Conservation (phyloP, 352 stramenopile genomes). For the Peronospora tabacina region DNA sequence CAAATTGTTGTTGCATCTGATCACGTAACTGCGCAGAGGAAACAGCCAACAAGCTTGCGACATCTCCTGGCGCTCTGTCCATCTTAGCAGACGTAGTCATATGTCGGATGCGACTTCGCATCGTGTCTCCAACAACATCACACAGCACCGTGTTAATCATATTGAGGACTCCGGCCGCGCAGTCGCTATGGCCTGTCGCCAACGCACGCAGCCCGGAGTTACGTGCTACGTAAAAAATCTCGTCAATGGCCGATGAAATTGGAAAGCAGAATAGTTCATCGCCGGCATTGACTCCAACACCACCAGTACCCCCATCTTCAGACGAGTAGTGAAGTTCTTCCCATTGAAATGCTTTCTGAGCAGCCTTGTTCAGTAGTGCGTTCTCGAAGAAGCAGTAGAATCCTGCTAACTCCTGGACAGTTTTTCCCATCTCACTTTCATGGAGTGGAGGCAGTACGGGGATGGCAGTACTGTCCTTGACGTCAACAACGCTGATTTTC, state of each 20-base stretch:
- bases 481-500: background rate
- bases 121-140: slow-evolving; percentile 67
- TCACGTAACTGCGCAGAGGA: slow-evolving; percentile 69
- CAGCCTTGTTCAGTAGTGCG: slow-evolving; percentile 61
- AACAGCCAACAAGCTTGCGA: slow-evolving; percentile 36
- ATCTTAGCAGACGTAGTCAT: slow-evolving; percentile 62
- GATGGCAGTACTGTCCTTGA: slow-evolving; percentile 1
- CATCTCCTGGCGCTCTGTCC: slow-evolving; percentile 36
- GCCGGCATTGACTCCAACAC: slow-evolving; percentile 6
- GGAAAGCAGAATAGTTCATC: slow-evolving; percentile 48
- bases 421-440: slow-evolving; percentile 72
- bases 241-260: slow-evolving; percentile 79
- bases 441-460: slow-evolving; percentile 46
- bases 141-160: slow-evolving; percentile 81
- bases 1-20: slow-evolving; percentile 79
- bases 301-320: slow-evolving; percentile 5
- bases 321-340: slow-evolving; percentile 72
- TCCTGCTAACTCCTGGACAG: slow-evolving; percentile 73
- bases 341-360: slow-evolving; percentile 78
- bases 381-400: slow-evolving; percentile 88
- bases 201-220: slow-evolving; percentile 76
- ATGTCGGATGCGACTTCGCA: slow-evolving; percentile 68
- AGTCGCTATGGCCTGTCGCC: slow-evolving; percentile 77
- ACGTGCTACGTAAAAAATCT: slow-evolving; percentile 82
- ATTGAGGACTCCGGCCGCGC: slow-evolving; percentile 74